Evolutionary conservation across 192 early-diverging fungal genomes (phyloP).

Genomic region (Backusella sp.): DNA sequence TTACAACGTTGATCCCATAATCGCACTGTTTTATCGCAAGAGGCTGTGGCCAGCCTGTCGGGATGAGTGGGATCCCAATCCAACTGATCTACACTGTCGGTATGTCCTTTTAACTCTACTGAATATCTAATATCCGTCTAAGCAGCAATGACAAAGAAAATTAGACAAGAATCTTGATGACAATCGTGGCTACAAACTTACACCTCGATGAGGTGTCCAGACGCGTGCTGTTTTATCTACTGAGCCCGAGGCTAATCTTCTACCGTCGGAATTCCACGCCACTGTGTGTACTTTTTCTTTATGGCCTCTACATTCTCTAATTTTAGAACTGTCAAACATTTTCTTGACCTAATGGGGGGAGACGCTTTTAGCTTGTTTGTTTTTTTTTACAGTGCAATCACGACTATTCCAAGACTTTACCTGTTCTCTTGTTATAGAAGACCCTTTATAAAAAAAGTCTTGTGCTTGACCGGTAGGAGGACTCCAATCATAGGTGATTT

Average conservation of each 20-base stretch:
- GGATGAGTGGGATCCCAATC: constrained; percentile 76
- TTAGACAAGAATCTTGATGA: not conserved
- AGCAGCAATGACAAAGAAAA: not conserved
- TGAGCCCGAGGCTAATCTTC: constrained; percentile 68
- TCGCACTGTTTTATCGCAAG: constrained; percentile 73
- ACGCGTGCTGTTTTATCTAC: constrained; percentile 73
- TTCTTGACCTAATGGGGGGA: constrained; percentile 38
- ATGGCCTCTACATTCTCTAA: constrained; percentile 53
- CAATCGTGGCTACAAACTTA: constrained; percentile 16
- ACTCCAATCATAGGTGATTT: constrained; percentile 27
- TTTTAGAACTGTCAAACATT: constrained; percentile 40
- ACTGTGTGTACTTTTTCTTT: constrained; percentile 66
- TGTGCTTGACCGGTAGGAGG: constrained; percentile 22
- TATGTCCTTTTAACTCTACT: constrained; percentile 70
- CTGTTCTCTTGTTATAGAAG: constrained; percentile 15
- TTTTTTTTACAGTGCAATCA: not conserved
- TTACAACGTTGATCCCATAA: constrained; percentile 80
- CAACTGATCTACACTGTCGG: constrained; percentile 76
- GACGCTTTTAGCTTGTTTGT: not conserved
- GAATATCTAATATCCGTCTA: constrained; percentile 59
- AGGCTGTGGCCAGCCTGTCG: constrained; percentile 70
- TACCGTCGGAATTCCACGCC: constrained; percentile 72
- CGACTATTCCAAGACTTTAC: constrained; percentile 3
- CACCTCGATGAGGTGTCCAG: constrained; percentile 62
- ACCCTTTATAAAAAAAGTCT: constrained; percentile 18